phyloP scores from a whole-genome alignment of 257 asterid genomes.

The Euphrasia confusa region DNA sequence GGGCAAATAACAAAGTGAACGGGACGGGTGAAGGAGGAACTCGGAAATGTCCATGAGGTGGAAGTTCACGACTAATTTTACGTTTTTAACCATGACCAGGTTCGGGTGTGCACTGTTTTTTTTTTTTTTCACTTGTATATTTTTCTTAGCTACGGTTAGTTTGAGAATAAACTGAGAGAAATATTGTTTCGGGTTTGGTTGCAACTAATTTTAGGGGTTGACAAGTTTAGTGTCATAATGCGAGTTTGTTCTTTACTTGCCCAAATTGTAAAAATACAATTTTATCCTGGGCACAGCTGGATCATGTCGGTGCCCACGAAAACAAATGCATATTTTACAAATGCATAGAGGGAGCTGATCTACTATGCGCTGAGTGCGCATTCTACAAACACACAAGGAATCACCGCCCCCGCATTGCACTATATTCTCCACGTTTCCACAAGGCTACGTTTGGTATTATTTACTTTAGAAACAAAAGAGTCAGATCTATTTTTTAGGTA shows the following conservation, averaged over 20 bases:
- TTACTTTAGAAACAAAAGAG: too few relatives aligned
- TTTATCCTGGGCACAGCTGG: too few relatives aligned
- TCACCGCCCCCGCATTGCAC: too few relatives aligned
- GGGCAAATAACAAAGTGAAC: not conserved
- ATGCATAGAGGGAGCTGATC: too few relatives aligned
- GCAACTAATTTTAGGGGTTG: not conserved
- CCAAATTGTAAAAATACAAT: too few relatives aligned
- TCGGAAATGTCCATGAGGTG: constrained; percentile 25
- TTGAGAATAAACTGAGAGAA: constrained; percentile 10
- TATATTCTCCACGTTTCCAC: too few relatives aligned
- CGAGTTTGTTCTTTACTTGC: not conserved
- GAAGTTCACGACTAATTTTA: constrained; percentile 26
- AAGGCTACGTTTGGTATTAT: too few relatives aligned
- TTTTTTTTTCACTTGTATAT: constrained; percentile 30
- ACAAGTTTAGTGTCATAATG: not conserved
- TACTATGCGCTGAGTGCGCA: too few relatives aligned
- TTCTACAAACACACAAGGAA: too few relatives aligned
- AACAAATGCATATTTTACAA: too few relatives aligned
- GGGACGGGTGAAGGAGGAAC: not conserved
- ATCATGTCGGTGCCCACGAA: too few relatives aligned
- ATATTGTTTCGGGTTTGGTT: constrained; percentile 12
- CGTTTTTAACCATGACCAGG: constrained; percentile 21
- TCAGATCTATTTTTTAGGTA: too few relatives aligned
- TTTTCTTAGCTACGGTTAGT: constrained; percentile 20
- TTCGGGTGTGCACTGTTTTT: not conserved